These are phyloP conservation scores for Loxodes magnus DNA, from an alignment of 73 alveolate genomes.

Conservation along the genomic window DNA sequence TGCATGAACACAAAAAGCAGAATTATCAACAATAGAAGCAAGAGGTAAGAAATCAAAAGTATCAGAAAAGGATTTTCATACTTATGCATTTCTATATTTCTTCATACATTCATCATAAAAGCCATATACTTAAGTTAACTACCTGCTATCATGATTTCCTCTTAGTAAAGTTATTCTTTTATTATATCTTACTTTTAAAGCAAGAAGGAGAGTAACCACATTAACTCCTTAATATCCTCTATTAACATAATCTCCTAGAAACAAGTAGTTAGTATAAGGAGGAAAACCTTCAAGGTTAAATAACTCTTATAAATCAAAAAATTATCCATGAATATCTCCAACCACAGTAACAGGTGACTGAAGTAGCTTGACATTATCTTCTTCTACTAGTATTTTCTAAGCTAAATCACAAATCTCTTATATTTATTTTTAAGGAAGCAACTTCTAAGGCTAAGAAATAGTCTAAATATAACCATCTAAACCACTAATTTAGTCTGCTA, in stretches of 20 bases:
- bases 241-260: conserved; percentile 84
- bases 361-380: conserved; percentile 44
- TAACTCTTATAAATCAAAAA: conserved; percentile 80
- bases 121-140: conserved; percentile 77
- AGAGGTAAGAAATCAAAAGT: conserved; percentile 70
- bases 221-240: conserved; percentile 81
- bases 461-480: too few species aligned
- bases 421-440: conserved; percentile 55
- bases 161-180: conserved; percentile 77
- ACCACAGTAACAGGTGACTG: conserved; percentile 80
- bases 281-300: conserved; percentile 64
- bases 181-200: conserved; percentile 70
- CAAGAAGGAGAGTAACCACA: conserved; percentile 58
- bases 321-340: conserved; percentile 97
- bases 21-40: conserved; percentile 74
- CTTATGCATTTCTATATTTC: conserved; percentile 73
- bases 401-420: conserved; percentile 68
- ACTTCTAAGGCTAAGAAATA: too few species aligned
- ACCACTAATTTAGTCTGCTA: too few species aligned
- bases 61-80: conserved; percentile 87
- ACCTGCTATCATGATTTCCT: conserved; percentile 88
- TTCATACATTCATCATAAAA: conserved; percentile 82
- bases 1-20: conserved; percentile 87
- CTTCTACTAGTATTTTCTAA: conserved; percentile 73
- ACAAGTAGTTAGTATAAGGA: conserved; percentile 64